Percentiles rank a stretch among this genome's conserved stretches.
phyloP scores from a whole-genome alignment of 2,329 filamentous ascomycete species.

The Cladosporium phlei region DNA sequence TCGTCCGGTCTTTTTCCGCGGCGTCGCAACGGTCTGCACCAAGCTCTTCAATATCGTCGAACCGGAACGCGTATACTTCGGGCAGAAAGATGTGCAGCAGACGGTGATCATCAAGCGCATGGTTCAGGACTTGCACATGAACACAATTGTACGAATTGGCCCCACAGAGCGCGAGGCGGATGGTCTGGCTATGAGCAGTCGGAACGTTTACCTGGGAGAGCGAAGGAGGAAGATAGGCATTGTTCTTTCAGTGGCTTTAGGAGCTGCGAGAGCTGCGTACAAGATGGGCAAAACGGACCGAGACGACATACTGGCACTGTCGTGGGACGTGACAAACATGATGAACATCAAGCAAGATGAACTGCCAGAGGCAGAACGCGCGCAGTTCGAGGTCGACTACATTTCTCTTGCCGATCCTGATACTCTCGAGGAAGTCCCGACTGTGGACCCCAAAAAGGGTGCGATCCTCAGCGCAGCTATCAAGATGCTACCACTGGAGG shows the following conservation, averaged over 20 bases:
- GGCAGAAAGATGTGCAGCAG: conserved; percentile 97
- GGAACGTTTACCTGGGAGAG: conserved; percentile 86
- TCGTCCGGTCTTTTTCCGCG: conserved; percentile 90
- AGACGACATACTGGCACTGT: conserved; percentile 66
- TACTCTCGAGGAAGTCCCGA: conserved; percentile 71
- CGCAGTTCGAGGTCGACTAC: conserved; percentile 81
- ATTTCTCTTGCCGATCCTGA: conserved; percentile 84
- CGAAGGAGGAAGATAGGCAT: conserved; percentile 67
- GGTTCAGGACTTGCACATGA: conserved; percentile 80
- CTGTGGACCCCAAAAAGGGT: conserved; percentile 64
- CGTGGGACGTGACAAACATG: conserved; percentile 55
- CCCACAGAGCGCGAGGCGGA: conserved; percentile 72
- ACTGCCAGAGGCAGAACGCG: conserved; percentile 57
- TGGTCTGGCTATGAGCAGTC: conserved; percentile 83
- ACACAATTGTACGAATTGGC: conserved; percentile 68
- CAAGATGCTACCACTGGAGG: conserved; percentile 79
- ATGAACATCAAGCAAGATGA: conserved; percentile 58
- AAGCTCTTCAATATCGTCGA: conserved; percentile 82
- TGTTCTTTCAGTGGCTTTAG: conserved; percentile 66
- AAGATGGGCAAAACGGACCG: conserved; percentile 50
- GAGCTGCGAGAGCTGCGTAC: conserved; percentile 66
- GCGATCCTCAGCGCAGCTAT: conserved; percentile 86
- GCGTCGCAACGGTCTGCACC: conserved; percentile 93
- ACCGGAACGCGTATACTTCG: conserved; percentile 81
- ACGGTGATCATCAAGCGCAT: conserved; percentile 83